phyloP scores from a whole-genome alignment of 257 asterid species.

The Scutellaria galericulata region DNA sequence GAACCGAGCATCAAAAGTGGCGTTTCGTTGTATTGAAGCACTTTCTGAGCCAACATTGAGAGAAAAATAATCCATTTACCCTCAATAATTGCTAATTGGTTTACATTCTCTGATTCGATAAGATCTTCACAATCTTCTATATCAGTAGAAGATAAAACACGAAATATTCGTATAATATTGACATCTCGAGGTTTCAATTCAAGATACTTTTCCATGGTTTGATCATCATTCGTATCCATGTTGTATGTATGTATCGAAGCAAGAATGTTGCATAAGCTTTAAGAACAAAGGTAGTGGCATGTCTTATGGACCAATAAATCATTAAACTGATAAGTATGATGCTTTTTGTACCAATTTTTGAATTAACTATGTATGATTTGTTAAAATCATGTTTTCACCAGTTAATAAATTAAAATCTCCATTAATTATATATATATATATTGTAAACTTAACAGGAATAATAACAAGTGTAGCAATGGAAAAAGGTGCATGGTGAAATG shows the following conservation, averaged over 20 bases:
- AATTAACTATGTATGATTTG: not conserved
- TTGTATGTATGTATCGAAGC: not conserved
- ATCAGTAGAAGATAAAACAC: conserved; percentile 24
- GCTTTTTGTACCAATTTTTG: not conserved
- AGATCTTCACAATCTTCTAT: conserved; percentile 14
- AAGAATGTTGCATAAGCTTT: not conserved
- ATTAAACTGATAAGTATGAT: no score
- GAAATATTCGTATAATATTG: conserved; percentile 28
- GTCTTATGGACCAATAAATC: no score
- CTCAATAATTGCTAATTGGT: conserved; percentile 6
- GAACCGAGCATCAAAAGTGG: conserved; percentile 31
- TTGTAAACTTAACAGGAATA: conserved; percentile 14
- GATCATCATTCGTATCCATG: conserved; percentile 25
- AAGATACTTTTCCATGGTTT: not conserved
- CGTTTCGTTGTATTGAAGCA: conserved; percentile 25
- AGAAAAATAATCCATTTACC: conserved; percentile 33
- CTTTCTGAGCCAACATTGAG: conserved; percentile 36
- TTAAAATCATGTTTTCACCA: not conserved
- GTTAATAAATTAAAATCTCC: no score
- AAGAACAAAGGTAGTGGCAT: not conserved
- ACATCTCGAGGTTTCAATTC: conserved; percentile 31
- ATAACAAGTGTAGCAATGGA: conserved; percentile 12
- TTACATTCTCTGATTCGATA: conserved; percentile 20
- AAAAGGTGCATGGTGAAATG: conserved; percentile 3
- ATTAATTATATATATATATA: not conserved